Evolutionary conservation across 2,329 filamentous ascomycete species (phyloP).

Genomic region (Lachnellula subtilissima): DNA sequence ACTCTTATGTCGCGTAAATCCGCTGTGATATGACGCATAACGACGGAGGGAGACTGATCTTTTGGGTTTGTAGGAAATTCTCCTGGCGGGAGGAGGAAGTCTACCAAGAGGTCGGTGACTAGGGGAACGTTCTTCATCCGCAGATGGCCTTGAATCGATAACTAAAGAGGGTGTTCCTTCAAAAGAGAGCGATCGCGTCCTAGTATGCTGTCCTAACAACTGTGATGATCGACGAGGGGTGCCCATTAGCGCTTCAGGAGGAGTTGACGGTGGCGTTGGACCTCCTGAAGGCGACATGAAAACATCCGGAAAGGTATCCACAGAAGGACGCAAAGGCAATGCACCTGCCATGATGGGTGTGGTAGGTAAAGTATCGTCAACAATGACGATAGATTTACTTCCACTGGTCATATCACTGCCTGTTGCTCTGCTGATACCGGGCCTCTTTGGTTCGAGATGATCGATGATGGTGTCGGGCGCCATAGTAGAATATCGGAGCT

Average conservation of each 20-base stretch:
- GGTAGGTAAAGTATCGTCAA: slow-evolving; percentile 49
- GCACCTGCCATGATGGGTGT: slow-evolving; percentile 47
- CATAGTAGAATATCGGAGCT: slow-evolving; percentile 23
- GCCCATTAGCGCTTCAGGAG: slow-evolving; percentile 42
- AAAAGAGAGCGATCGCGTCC: slow-evolving; percentile 32
- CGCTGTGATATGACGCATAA: slow-evolving; percentile 57
- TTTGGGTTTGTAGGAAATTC: slow-evolving; percentile 39
- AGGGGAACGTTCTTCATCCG: slow-evolving; percentile 21
- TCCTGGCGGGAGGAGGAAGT: slow-evolving; percentile 16
- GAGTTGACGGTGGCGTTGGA: slow-evolving; percentile 58
- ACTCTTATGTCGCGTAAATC: slow-evolving; percentile 45
- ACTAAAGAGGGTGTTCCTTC: slow-evolving; percentile 29
- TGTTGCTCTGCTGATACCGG: slow-evolving; percentile 11
- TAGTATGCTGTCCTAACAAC: slow-evolving; percentile 42
- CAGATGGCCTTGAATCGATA: slow-evolving; percentile 20
- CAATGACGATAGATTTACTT: slow-evolving; percentile 88
- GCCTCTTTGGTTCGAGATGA: slow-evolving; percentile 14
- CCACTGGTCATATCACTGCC: slow-evolving; percentile 52
- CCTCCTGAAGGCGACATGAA: slow-evolving; percentile 46
- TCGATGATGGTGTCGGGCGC: slow-evolving; percentile 23
- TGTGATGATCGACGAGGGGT: slow-evolving; percentile 53
- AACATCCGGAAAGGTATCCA: slow-evolving; percentile 50
- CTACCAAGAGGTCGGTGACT: slow-evolving; percentile 19
- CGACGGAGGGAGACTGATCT: slow-evolving; percentile 50
- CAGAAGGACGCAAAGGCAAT: slow-evolving; percentile 39